Percentiles rank a stretch among this genome's conserved stretches.
These are phyloP conservation scores for Yamadazyma aaseri DNA, from an alignment of 1,139 yeast species.

Conservation along the genomic window DNA sequence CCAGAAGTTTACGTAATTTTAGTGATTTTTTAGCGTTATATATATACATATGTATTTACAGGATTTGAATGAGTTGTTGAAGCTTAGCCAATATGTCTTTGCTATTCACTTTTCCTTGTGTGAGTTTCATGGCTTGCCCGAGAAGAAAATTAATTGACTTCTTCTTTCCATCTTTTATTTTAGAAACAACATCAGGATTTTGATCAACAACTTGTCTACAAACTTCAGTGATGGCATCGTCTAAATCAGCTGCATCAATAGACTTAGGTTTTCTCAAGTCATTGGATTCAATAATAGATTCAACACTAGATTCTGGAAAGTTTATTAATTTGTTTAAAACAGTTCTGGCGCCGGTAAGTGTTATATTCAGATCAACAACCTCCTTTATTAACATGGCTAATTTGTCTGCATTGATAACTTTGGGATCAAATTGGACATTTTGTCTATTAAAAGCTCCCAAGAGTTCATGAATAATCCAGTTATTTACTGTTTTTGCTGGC, in stretches of 20 bases:
- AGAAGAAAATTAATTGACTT: conserved; percentile 71
- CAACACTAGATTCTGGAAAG: conserved; percentile 34
- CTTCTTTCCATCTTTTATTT: conserved; percentile 57
- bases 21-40: background rate
- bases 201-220: conserved; percentile 52
- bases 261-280: conserved; percentile 47
- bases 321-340: conserved; percentile 60
- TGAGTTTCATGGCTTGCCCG: conserved; percentile 80
- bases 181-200: conserved; percentile 58
- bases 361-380: conserved; percentile 22
- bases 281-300: conserved; percentile 39
- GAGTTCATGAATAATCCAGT: conserved; percentile 84
- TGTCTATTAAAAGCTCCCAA: conserved; percentile 65
- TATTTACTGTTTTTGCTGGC: conserved; percentile 50
- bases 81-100: conserved; percentile 45
- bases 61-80: conserved; percentile 22
- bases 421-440: conserved; percentile 37
- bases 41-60: conserved; percentile 1
- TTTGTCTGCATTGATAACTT: conserved; percentile 27
- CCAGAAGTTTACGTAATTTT: conserved; percentile 6
- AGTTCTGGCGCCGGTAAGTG: conserved; percentile 62
- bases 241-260: conserved; percentile 22
- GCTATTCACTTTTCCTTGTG: conserved; percentile 67
- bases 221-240: conserved; percentile 47
- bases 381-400: conserved; percentile 26